Conservation (phyloP, 257 asterid genomes). For the Solanum rostratum region DNA sequence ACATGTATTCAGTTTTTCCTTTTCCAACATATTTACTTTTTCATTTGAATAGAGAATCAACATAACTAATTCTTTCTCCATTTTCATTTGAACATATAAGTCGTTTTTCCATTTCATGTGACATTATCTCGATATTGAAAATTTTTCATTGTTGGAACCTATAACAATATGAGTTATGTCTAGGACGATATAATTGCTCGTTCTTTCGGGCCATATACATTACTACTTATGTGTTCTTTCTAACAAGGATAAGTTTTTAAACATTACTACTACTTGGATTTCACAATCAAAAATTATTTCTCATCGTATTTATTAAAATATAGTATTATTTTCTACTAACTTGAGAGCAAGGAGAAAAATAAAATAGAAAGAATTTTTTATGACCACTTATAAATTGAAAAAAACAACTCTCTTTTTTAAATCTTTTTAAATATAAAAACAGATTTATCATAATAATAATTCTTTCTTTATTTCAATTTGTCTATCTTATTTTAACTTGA, state of each 20-base stretch:
- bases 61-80: neutral
- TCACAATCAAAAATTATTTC: fast-evolving
- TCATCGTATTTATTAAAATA: too few relatives aligned
- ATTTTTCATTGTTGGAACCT: neutral
- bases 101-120: neutral
- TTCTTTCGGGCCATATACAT: neutral
- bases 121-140: neutral
- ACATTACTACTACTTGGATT: neutral
- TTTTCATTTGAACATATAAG: too few relatives aligned
- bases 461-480: too few relatives aligned
- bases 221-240: neutral
- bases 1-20: neutral
- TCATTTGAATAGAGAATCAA: too few relatives aligned
- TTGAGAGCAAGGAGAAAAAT: too few relatives aligned
- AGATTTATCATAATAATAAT: too few relatives aligned
- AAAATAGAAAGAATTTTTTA: too few relatives aligned
- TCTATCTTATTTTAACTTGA: too few relatives aligned
- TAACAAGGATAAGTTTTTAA: fast-evolving
- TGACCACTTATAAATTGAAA: too few relatives aligned
- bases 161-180: fast-evolving
- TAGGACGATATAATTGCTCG: fast-evolving
- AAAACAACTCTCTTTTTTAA: too few relatives aligned
- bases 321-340: neutral
- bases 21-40: too few relatives aligned
- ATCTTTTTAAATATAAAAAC: too few relatives aligned